Evolutionary conservation across 768 basidiomycete genomes (phyloP), one percentile per base, ranked within the genome.

Genomic region (Lanmaoa rubissima): DNA sequence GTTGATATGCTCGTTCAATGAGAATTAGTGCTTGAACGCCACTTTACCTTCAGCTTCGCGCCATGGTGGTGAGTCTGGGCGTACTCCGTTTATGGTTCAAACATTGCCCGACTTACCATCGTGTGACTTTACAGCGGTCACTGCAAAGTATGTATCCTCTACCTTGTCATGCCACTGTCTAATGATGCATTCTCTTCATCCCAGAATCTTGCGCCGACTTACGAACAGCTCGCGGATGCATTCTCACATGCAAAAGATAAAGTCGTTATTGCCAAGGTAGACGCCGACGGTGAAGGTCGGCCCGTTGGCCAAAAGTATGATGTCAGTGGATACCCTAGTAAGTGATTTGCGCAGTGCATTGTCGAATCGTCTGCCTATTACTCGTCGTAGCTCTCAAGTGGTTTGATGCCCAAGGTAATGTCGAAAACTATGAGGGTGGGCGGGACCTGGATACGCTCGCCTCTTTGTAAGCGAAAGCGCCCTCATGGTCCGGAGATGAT

Each of bases 221-320:
- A 92, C 61, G 94, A 96, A 69, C 80, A 95, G 69, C 83, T 98
- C 28, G 94, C 87, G 31, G 90, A 96, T 65, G 89, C 89, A n/a
- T 98, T 85, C 68, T 74, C 81, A 4, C 82, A 87, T 52, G 83
- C 80, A 51, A 88, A 88, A 60, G 86, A 92, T 67, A 92, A 90
- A 68, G 89, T 98, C 21, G 65, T 92, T 49, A 82, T 98, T 62
- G 94, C 93, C 51, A 96, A 96, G 68, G 87, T 95, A 12, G 94
- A 98, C 62, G 94, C 94, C 1, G 94, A 98, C 67, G 92, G 93
- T 48, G 87, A 69, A 41, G 94, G 94, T 48, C 87, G 85, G 64
- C 78, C 85, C 3, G 67, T 94, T 41, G 94, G 91, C 54, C 73
- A 82, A 62, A 84, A 86, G 74, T 93, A 84, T 66, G 93, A 82